Percentiles rank a stretch among this genome's conserved stretches.
phyloP scores from a whole-genome alignment of 2,329 filamentous ascomycete species.

The Stagonosporopsis tanaceti region DNA sequence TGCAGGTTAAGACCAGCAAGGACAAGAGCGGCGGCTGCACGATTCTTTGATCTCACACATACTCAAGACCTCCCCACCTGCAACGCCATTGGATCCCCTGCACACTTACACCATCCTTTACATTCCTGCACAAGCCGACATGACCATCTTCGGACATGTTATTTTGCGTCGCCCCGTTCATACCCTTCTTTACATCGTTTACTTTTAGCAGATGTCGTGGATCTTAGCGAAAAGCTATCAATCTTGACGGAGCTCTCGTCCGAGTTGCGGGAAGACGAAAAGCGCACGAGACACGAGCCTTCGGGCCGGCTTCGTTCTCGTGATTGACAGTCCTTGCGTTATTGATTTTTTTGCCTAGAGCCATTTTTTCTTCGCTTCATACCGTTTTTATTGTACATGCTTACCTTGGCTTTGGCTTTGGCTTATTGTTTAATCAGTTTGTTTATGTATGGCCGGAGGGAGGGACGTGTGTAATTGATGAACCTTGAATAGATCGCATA shows the following conservation, averaged over 20 bases:
- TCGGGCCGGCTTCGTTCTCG: background rate
- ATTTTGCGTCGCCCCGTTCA: conserved; percentile 16
- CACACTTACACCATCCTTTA: background rate
- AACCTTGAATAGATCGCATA: conserved; percentile 7
- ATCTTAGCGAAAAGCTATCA: conserved; percentile 3
- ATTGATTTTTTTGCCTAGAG: conserved; percentile 20
- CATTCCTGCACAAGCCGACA: conserved; percentile 9
- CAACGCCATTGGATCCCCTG: background rate
- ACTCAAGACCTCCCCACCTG: background rate
- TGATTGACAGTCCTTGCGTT: conserved; percentile 1
- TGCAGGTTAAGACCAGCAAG: conserved; percentile 64
- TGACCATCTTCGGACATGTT: conserved; percentile 6
- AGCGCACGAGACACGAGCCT: background rate
- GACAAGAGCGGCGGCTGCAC: conserved; percentile 55
- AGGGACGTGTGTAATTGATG: background rate
- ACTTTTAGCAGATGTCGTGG: conserved; percentile 14
- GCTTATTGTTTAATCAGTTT: conserved; percentile 21
- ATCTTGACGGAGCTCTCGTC: background rate
- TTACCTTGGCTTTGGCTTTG: conserved; percentile 22
- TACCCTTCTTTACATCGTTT: conserved; percentile 23
- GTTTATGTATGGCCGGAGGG: conserved; percentile 8
- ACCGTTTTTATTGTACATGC: conserved; percentile 33
- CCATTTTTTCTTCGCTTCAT: conserved; percentile 12
- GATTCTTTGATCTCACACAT: conserved; percentile 36
- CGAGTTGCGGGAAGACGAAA: background rate